Percentiles rank a stretch among this genome's conserved stretches.
phyloP scores from a whole-genome alignment of 2,329 filamentous ascomycete species.

The Diaporthe nobilis region DNA sequence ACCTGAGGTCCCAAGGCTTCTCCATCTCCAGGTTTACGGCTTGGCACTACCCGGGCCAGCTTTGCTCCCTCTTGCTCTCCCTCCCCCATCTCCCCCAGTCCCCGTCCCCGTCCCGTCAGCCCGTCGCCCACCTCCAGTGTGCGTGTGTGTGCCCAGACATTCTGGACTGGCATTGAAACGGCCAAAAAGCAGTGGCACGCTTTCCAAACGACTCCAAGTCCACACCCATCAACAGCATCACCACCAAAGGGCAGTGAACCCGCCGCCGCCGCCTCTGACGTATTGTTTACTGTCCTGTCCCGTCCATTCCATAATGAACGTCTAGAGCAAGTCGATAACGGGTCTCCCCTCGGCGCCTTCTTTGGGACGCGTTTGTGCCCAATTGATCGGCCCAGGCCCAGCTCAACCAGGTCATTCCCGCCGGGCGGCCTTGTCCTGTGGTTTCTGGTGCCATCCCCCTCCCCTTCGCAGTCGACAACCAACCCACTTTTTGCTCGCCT shows the following conservation, averaged over 20 bases:
- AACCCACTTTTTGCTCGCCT: constrained; percentile 41
- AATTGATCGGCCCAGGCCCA: constrained; percentile 35
- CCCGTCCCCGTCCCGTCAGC: constrained; percentile 14
- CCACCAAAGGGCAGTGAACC: constrained; percentile 10
- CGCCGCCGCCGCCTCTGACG: constrained; percentile 19
- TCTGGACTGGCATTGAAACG: constrained; percentile 35
- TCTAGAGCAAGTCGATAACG: constrained; percentile 35
- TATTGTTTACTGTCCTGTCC: constrained; percentile 33
- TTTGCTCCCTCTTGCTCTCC: not conserved
- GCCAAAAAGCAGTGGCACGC: constrained; percentile 33
- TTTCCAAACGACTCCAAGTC: constrained; percentile 20
- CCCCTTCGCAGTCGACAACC: constrained; percentile 34
- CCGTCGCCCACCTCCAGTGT: not conserved
- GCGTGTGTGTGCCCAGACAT: constrained; percentile 13
- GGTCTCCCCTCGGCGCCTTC: constrained; percentile 31
- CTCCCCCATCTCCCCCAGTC: constrained; percentile 1
- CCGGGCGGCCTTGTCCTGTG: constrained; percentile 29
- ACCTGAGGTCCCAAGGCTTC: not conserved
- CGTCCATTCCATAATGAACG: constrained; percentile 37
- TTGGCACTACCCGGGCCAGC: constrained; percentile 5
- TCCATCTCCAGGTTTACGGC: not conserved
- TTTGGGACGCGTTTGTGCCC: constrained; percentile 40
- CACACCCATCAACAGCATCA: constrained; percentile 35
- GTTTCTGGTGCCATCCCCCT: constrained; percentile 37
- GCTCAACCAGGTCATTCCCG: constrained; percentile 33